phyloP scores from a whole-genome alignment of 805 yeast species.

The Middelhovenomyces tepae region DNA sequence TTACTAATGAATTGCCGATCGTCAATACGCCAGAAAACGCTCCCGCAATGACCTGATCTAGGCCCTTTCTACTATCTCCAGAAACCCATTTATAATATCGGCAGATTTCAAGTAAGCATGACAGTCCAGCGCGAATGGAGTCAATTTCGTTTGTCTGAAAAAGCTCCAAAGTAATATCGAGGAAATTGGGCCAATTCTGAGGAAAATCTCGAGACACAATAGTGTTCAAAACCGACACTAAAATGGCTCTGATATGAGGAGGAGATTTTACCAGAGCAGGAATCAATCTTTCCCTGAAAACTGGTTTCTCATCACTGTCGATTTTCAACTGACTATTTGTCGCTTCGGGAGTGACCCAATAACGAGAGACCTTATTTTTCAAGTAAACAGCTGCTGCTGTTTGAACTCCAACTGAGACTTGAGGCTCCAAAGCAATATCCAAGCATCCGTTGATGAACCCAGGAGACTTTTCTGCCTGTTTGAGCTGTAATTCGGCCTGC shows the following conservation, averaged over 20 bases:
- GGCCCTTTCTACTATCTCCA: conserved; percentile 42
- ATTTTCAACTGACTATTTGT: conserved; percentile 30
- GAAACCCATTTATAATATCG: conserved; percentile 64
- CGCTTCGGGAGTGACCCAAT: conserved; percentile 45
- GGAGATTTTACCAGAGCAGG: conserved; percentile 48
- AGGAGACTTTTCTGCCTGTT: conserved; percentile 43
- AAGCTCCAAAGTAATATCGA: conserved; percentile 38
- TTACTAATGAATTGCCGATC: conserved; percentile 50
- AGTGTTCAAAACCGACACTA: conserved; percentile 38
- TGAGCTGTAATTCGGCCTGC: conserved; percentile 62
- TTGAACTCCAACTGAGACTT: conserved; percentile 44
- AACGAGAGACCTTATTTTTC: conserved; percentile 60
- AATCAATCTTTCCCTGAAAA: conserved; percentile 59
- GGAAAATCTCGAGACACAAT: conserved; percentile 47
- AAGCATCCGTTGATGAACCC: conserved; percentile 81
- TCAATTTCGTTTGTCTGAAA: conserved; percentile 37
- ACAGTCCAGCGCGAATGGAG: conserved; percentile 55
- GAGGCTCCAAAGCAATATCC: conserved; percentile 53
- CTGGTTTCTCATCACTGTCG: conserved; percentile 64
- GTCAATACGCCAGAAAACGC: conserved; percentile 59
- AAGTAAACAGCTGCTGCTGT: conserved; percentile 74
- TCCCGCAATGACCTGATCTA: conserved; percentile 46
- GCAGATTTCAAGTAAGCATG: conserved; percentile 61
- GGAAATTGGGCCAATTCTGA: conserved; percentile 45
- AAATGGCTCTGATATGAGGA: conserved; percentile 34